Percentiles rank a stretch among this genome's conserved stretches.
Evolutionary conservation across 2,329 filamentous ascomycete genomes (phyloP).

Genomic region (Ceratocystis alfenasii): DNA sequence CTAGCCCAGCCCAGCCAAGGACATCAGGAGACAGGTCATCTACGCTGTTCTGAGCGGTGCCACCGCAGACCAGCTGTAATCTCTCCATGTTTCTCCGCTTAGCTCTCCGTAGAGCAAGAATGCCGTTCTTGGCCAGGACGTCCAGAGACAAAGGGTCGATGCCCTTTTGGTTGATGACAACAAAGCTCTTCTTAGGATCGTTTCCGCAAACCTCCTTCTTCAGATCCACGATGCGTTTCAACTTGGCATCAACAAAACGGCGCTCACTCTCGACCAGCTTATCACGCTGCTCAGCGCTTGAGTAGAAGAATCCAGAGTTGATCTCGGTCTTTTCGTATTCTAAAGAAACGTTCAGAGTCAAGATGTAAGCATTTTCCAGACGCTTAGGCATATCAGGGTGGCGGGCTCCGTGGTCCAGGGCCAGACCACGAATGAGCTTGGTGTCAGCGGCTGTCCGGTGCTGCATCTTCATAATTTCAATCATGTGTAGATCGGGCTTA

Average conservation of each 20-base stretch:
- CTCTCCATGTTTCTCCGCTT: conserved; percentile 99
- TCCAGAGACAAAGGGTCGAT: conserved; percentile 95
- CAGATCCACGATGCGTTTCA: conserved; percentile 92
- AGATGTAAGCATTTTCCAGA: conserved; percentile 87
- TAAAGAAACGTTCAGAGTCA: conserved; percentile 89
- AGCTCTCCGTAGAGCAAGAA: conserved; percentile 81
- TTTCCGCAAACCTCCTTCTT: conserved; percentile 96
- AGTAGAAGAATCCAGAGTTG: conserved; percentile 98
- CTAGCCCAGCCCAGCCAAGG: conserved; percentile 88
- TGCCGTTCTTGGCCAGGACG: conserved; percentile 94
- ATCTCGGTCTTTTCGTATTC: conserved; percentile 99
- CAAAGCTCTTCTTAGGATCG: conserved; percentile 88
- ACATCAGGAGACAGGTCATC: conserved; percentile 81
- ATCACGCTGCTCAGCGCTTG: conserved; percentile 87
- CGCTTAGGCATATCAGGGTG: conserved; percentile 98
- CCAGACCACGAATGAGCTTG: conserved; percentile 84
- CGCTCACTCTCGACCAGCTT: conserved; percentile 97
- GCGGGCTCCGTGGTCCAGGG: conserved; percentile 85
- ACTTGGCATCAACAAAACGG: conserved; percentile 86
- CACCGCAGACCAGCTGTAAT: conserved; percentile 86
- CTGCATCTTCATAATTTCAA: conserved; percentile 99
- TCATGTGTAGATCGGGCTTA: conserved; percentile 97
- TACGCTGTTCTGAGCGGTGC: conserved; percentile 85
- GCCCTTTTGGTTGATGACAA: conserved; percentile 98
- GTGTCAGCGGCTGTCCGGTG: conserved; percentile 93